phyloP scores from a whole-genome alignment of 352 stramenopile species.

The Lagenidium sp. region DNA sequence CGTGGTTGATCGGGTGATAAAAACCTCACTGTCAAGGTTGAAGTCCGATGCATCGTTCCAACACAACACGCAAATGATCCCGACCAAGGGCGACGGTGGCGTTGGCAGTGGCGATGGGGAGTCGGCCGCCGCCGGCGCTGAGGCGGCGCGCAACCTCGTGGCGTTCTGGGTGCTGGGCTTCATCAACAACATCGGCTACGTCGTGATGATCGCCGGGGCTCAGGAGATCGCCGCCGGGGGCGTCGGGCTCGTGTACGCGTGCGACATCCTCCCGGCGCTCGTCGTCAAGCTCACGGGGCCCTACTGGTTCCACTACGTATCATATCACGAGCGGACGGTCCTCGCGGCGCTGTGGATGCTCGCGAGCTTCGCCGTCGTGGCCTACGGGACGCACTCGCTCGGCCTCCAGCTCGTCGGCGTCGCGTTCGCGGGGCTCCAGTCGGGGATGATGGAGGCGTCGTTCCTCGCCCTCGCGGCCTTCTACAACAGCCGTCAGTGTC shows the following conservation, averaged over 20 bases:
- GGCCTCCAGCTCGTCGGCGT: constrained; percentile 84
- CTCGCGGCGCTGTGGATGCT: constrained; percentile 73
- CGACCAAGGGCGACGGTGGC: neutral
- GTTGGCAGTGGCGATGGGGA: no score
- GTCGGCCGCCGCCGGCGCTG: no score
- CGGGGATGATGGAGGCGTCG: constrained; percentile 84
- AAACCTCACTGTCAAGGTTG: constrained; percentile 14
- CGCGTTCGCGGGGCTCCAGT: constrained; percentile 79
- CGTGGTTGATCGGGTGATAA: no score
- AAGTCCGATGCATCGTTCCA: no score
- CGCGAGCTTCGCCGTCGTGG: constrained; percentile 72
- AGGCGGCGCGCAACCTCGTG: constrained; percentile 48
- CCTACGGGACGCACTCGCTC: constrained; percentile 37
- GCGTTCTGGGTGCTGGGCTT: constrained; percentile 91
- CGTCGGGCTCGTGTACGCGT: constrained; percentile 90
- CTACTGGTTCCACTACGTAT: constrained; percentile 93
- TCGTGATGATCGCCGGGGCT: constrained; percentile 92
- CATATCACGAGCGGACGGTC: constrained; percentile 75
- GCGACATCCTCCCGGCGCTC: constrained; percentile 86
- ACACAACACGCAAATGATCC: neutral
- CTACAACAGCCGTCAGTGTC: constrained; percentile 63
- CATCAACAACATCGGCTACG: constrained; percentile 91
- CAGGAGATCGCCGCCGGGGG: constrained; percentile 89
- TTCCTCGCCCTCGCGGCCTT: constrained; percentile 83
- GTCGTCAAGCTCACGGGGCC: constrained; percentile 85